A percentile compares a stretch with the other conserved stretches of the same genome.
These are phyloP conservation scores for Hydrangea macrophylla DNA, from an alignment of 148 eudicot species.

Conservation along the genomic window DNA sequence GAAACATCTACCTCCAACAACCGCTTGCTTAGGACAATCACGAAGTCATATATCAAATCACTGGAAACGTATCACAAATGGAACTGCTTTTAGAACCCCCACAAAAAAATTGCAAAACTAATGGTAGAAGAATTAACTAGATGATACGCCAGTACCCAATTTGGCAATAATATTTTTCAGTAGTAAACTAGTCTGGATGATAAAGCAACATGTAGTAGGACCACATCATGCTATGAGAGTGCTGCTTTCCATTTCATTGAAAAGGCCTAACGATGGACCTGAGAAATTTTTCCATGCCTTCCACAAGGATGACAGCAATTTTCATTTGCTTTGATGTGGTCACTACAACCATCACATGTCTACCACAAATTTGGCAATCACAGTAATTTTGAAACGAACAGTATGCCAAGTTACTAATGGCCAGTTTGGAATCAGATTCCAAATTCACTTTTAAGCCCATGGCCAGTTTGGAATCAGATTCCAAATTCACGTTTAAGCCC, in stretches of 20 bases:
- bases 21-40: constrained; percentile 71
- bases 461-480: too few species aligned
- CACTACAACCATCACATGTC: not conserved
- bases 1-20: constrained; percentile 86
- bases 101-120: constrained; percentile 5
- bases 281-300: not conserved
- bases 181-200: too few species aligned
- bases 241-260: not conserved
- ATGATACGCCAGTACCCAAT: not conserved
- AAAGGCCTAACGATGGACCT: not conserved
- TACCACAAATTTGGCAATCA: not conserved
- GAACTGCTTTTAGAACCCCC: constrained; percentile 9
- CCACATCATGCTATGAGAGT: not conserved
- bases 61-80: constrained; percentile 44
- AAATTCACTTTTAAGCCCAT: too few species aligned
- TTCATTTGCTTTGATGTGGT: not conserved
- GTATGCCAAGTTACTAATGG: not conserved
- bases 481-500: too few species aligned
- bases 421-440: too few species aligned
- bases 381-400: not conserved
- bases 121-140: not conserved
- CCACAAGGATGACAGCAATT: not conserved
- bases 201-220: too few species aligned
- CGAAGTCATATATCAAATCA: constrained; percentile 86
- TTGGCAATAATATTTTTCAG: too few species aligned